These are phyloP conservation scores for Umbelopsis vinacea DNA, from an alignment of 192 early-diverging fungal genomes.

Conservation along the genomic window DNA sequence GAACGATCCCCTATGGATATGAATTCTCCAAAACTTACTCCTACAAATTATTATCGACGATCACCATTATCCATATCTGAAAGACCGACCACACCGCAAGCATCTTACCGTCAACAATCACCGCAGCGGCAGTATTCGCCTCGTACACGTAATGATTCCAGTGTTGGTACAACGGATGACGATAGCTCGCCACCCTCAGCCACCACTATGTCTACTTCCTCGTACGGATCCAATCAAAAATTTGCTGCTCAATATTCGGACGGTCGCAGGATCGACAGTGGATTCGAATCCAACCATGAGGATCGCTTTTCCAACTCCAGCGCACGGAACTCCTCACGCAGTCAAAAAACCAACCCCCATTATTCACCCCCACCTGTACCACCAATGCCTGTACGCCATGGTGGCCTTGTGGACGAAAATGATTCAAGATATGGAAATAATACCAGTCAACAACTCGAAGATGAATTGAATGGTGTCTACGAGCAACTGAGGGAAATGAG, in stretches of 20 bases:
- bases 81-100: not conserved
- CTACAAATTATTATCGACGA: slow-evolving; percentile 4
- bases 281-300: slow-evolving; percentile 42
- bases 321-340: slow-evolving; percentile 29
- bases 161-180: slow-evolving; percentile 9
- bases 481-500: slow-evolving; percentile 17
- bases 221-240: slow-evolving; percentile 22
- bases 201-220: slow-evolving; percentile 25
- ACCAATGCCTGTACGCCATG: slow-evolving; percentile 30
- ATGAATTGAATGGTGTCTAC: slow-evolving; percentile 9
- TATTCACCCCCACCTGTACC: slow-evolving; percentile 39
- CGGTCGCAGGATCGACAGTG: slow-evolving; percentile 40
- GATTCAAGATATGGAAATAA: not conserved
- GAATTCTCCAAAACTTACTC: not conserved
- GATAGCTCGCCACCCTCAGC: slow-evolving; percentile 17
- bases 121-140: slow-evolving; percentile 18
- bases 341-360: slow-evolving; percentile 20
- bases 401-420: not conserved
- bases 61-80: not conserved
- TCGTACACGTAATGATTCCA: slow-evolving; percentile 28
- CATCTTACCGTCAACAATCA: slow-evolving; percentile 18
- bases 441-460: slow-evolving; percentile 12
- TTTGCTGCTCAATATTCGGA: slow-evolving; percentile 18
- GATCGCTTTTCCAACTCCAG: slow-evolving; percentile 31
- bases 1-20: slow-evolving; percentile 14